phyloP scores from a whole-genome alignment of 2,329 filamentous ascomycete species.

The Allantophomopsis cytisporea region DNA sequence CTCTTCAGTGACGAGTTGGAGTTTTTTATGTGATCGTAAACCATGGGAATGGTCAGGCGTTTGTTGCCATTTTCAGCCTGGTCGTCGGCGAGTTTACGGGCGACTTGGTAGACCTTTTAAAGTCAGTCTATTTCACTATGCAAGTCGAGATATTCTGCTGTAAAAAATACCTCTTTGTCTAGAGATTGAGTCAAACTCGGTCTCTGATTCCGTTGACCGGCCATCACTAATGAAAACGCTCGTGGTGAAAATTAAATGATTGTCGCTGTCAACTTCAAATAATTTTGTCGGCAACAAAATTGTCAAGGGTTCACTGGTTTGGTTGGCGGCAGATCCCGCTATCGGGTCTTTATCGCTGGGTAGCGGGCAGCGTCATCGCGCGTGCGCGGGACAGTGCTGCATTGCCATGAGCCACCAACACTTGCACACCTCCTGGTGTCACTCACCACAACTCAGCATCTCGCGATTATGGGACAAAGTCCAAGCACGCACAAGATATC shows the following conservation, averaged over 20 bases:
- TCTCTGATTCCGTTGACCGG: conserved; percentile 21
- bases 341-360: conserved; percentile 2
- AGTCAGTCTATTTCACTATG: conserved; percentile 3
- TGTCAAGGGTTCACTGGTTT: too few relatives aligned
- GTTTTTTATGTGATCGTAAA: conserved; percentile 69
- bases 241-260: conserved; percentile 5
- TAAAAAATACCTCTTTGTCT: conserved; percentile 40
- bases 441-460: neutral
- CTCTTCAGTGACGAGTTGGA: conserved; percentile 83
- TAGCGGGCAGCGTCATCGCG: too few relatives aligned
- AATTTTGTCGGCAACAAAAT: neutral
- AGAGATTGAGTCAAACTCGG: conserved; percentile 38
- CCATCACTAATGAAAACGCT: conserved; percentile 9
- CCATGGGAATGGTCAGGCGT: conserved; percentile 40
- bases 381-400: too few relatives aligned
- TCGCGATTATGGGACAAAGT: conserved; percentile 46
- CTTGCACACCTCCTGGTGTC: too few relatives aligned
- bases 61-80: conserved; percentile 32
- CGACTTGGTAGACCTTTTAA: conserved; percentile 56
- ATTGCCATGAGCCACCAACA: too few relatives aligned
- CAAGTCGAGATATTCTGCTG: too few relatives aligned
- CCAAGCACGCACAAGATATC: conserved; percentile 52
- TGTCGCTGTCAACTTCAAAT: neutral
- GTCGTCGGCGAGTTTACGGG: conserved; percentile 63
- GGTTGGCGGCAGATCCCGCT: conserved; percentile 1